A percentile compares a stretch with the other conserved stretches of the same genome.
phyloP scores from a whole-genome alignment of 1,139 yeast genomes.

The Zygosaccharomyces sapae region DNA sequence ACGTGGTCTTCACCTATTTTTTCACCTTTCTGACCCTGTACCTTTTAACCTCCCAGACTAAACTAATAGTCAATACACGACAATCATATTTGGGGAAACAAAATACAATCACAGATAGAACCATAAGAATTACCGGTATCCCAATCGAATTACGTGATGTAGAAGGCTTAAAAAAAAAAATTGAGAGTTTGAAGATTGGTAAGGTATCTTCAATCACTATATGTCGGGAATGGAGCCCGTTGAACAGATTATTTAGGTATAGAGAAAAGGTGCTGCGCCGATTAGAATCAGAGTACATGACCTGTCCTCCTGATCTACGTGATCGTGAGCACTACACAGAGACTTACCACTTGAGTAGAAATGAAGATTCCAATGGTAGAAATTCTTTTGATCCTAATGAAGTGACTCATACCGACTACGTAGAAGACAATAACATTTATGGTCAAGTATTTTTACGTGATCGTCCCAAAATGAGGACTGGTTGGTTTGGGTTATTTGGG shows the following conservation, averaged over 20 bases:
- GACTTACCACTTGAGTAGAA: conserved; percentile 24
- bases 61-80: conserved; percentile 66
- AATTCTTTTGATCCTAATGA: conserved; percentile 5
- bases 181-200: conserved; percentile 75
- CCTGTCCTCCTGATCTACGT: conserved; percentile 42
- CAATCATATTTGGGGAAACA: conserved; percentile 84
- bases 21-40: conserved; percentile 69
- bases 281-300: conserved; percentile 74
- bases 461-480: conserved; percentile 52
- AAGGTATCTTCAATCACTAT: conserved; percentile 70
- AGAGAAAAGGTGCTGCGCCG: conserved; percentile 51
- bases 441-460: conserved; percentile 28
- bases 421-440: conserved; percentile 31
- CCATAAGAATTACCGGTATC: conserved; percentile 86
- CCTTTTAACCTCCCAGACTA: conserved; percentile 63
- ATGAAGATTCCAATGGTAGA: conserved; percentile 7
- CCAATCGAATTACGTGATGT: conserved; percentile 77
- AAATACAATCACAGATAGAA: conserved; percentile 86
- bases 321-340: conserved; percentile 24
- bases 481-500: conserved; percentile 53
- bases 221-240: conserved; percentile 78
- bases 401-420: conserved; percentile 19
- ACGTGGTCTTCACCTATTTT: conserved; percentile 79
- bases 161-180: conserved; percentile 61
- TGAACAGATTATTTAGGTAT: conserved; percentile 60